phyloP scores from a whole-genome alignment of 2,329 filamentous ascomycete genomes.

The Fusarium sp. region DNA sequence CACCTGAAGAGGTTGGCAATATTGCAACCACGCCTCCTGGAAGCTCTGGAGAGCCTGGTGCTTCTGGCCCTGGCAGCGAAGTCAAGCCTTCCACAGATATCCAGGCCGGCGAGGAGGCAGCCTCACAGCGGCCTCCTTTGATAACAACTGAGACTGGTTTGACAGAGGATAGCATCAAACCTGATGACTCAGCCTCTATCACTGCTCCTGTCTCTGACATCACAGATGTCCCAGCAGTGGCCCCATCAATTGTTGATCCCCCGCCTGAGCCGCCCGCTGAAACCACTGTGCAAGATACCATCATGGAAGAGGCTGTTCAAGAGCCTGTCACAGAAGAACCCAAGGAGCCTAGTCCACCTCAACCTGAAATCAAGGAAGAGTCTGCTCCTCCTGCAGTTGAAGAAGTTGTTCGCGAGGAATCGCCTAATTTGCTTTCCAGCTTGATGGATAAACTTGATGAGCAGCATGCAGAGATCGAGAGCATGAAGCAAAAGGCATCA shows the following conservation, averaged over 20 bases:
- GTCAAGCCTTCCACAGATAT: constrained; percentile 43
- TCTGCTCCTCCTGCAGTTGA: constrained; percentile 48
- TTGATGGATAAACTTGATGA: constrained; percentile 57
- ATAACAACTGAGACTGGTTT: constrained; percentile 46
- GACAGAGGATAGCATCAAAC: constrained; percentile 51
- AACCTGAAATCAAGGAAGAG: constrained; percentile 29
- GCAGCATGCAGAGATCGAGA: constrained; percentile 41
- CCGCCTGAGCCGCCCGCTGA: constrained; percentile 26
- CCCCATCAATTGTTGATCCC: constrained; percentile 29
- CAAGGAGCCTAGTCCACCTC: constrained; percentile 33
- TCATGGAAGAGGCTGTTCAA: background rate
- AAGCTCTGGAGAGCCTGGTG: constrained; percentile 41
- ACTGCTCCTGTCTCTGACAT: constrained; percentile 44
- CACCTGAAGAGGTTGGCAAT: constrained; percentile 53
- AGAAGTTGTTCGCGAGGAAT: background rate
- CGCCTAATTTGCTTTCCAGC: constrained; percentile 55
- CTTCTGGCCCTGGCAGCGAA: constrained; percentile 39
- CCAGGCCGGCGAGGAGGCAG: constrained; percentile 30
- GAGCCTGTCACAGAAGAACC: constrained; percentile 25
- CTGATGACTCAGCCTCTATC: constrained; percentile 51
- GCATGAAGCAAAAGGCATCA: background rate
- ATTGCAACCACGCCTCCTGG: constrained; percentile 47
- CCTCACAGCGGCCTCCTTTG: constrained; percentile 35
- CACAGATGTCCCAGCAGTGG: constrained; percentile 42
- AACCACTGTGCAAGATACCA: constrained; percentile 19